Percentiles rank a stretch among this genome's conserved stretches.
Conservation (phyloP, 2,329 filamentous ascomycete genomes). For the Aspergillus caelatus region DNA sequence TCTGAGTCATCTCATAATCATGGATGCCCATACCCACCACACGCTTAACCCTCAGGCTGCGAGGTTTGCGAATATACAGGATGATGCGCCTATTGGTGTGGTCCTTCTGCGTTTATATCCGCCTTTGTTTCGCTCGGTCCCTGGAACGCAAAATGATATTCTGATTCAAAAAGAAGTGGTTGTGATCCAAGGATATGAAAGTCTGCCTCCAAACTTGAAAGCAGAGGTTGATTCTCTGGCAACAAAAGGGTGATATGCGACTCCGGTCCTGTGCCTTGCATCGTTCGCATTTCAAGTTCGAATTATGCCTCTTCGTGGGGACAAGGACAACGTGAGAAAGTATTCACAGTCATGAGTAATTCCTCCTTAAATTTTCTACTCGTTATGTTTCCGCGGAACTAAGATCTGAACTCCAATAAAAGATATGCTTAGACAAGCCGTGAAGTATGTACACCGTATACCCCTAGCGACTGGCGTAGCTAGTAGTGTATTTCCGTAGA, state of each 20-base stretch:
- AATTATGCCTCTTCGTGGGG: no score
- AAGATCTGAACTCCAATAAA: not conserved
- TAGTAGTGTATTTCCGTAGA: not conserved
- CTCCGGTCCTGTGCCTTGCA: not conserved
- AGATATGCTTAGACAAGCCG: not conserved
- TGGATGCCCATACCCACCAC: conserved; percentile 11
- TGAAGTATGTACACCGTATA: not conserved
- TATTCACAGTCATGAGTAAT: no score
- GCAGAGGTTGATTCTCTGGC: not conserved
- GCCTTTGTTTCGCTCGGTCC: not conserved
- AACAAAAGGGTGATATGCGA: not conserved
- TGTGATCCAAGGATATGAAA: not conserved
- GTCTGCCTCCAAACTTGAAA: not conserved
- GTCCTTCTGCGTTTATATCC: conserved; percentile 9
- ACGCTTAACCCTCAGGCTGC: not conserved
- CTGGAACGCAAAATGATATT: not conserved
- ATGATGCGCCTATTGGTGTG: not conserved
- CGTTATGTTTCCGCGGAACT: not conserved
- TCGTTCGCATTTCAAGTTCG: not conserved
- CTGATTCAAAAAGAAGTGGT: conserved; percentile 6
- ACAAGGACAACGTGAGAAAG: no score
- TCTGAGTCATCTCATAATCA: not conserved
- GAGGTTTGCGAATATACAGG: not conserved
- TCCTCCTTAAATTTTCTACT: no score
- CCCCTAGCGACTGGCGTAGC: not conserved